Conservation (phyloP, 192 early-diverging fungal species). For the Haplosporangium gracile region DNA sequence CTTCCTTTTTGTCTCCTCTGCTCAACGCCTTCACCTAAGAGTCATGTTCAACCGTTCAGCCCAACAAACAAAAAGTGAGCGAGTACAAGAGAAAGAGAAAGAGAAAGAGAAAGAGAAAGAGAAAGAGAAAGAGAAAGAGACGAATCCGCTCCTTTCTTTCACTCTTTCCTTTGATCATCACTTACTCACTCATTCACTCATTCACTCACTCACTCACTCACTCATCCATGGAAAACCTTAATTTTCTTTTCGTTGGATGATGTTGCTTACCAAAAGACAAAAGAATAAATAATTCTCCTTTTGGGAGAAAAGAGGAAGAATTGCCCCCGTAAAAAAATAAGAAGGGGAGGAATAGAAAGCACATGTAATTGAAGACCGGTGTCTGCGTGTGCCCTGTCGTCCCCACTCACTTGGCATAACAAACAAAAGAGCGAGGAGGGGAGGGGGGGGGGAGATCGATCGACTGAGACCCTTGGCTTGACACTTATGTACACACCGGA, state of each 20-base stretch:
- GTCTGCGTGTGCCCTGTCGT: background rate
- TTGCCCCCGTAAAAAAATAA: background rate
- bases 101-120: no score
- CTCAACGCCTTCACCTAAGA: no score
- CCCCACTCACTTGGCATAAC: background rate
- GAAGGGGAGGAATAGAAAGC: background rate
- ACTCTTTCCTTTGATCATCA: no score
- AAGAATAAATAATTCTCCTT: background rate
- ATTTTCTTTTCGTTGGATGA: background rate
- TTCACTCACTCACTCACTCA: no score
- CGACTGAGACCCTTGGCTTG: background rate
- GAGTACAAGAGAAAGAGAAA: no score
- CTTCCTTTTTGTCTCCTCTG: no score
- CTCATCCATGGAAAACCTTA: background rate
- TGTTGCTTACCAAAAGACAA: background rate
- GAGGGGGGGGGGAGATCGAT: background rate
- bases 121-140: no score
- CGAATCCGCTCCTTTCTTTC: no score
- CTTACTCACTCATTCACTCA: no score
- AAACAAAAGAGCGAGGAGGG: background rate
- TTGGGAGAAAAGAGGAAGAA: background rate
- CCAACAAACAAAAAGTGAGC: no score
- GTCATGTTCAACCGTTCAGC: no score
- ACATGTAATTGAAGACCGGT: slow-evolving; percentile 3
- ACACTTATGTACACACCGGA: no score